phyloP scores from a whole-genome alignment of 23 red algal species.

The Agarophyton chilense region DNA sequence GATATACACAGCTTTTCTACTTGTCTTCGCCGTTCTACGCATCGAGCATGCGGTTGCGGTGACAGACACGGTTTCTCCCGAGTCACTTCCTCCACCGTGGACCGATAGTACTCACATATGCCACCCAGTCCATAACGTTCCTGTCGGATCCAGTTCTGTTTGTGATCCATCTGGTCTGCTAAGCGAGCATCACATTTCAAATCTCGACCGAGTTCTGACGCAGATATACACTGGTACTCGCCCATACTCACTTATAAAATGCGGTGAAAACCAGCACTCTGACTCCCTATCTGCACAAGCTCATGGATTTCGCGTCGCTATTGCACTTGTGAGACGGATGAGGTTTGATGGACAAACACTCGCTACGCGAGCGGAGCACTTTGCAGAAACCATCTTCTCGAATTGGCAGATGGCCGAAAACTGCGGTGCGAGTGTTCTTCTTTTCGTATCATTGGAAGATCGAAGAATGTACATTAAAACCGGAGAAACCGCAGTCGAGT shows the following conservation, averaged over 20 bases:
- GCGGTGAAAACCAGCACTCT: not conserved
- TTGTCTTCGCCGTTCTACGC: not conserved
- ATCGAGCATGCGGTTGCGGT: not conserved
- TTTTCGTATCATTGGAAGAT: slow-evolving; percentile 55
- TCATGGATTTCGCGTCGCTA: slow-evolving; percentile 44
- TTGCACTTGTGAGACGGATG: slow-evolving; percentile 59
- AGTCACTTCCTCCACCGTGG: slow-evolving; percentile 45
- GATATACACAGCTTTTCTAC: not conserved
- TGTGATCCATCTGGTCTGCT: slow-evolving; percentile 58
- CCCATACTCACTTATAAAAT: slow-evolving; percentile 38
- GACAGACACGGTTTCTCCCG: slow-evolving; percentile 35
- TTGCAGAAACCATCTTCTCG: slow-evolving; percentile 18
- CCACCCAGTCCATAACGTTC: not conserved
- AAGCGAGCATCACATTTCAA: not conserved
- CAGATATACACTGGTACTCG: slow-evolving; percentile 15
- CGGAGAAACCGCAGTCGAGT: slow-evolving; percentile 9
- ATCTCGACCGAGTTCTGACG: slow-evolving; percentile 12
- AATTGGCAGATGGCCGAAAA: slow-evolving; percentile 17
- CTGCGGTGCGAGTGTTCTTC: slow-evolving; percentile 35
- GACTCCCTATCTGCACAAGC: not conserved
- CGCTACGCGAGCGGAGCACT: slow-evolving; percentile 28
- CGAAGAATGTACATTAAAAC: slow-evolving; percentile 46
- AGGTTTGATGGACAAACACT: slow-evolving; percentile 23
- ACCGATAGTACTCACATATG: slow-evolving; percentile 15
- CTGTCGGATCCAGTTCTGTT: not conserved